Evolutionary conservation across 2,329 filamentous ascomycete species (phyloP).

Genomic region (Teratosphaeria nubilosa): DNA sequence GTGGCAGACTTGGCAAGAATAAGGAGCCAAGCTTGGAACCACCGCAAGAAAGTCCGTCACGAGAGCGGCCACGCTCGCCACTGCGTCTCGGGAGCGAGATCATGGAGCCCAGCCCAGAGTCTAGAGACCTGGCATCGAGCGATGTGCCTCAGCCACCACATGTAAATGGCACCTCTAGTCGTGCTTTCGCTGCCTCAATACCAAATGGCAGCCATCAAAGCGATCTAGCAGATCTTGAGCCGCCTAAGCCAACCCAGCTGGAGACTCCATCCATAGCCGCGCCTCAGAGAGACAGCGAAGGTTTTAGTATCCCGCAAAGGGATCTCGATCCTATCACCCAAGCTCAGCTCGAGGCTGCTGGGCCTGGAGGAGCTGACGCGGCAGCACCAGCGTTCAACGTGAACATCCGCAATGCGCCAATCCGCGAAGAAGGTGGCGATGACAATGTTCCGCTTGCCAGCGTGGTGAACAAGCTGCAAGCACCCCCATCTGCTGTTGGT

Average conservation of each 20-base stretch:
- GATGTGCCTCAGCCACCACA: conserved; percentile 9
- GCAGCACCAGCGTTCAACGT: conserved; percentile 60
- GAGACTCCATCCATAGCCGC: conserved; percentile 14
- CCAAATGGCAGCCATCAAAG: conserved; percentile 24
- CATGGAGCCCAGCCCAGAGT: conserved; percentile 13
- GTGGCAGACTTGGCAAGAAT: conserved; percentile 48
- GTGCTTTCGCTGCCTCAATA: conserved; percentile 7
- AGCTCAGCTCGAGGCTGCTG: conserved; percentile 56
- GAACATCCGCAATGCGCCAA: conserved; percentile 67
- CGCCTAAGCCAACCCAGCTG: conserved; percentile 15
- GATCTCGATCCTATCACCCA: conserved; percentile 52
- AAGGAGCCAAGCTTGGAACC: conserved; percentile 39
- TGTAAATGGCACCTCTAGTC: conserved; percentile 14
- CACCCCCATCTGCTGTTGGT: conserved; percentile 42
- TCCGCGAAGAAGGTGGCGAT: conserved; percentile 61
- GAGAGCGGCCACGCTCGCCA: conserved; percentile 21
- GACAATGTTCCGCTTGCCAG: conserved; percentile 64
- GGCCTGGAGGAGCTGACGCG: conserved; percentile 38
- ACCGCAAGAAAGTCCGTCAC: conserved; percentile 14
- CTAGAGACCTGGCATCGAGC: conserved; percentile 3
- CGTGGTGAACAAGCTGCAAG: conserved; percentile 60
- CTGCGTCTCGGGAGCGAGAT: conserved; percentile 22
- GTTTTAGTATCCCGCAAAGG: conserved; percentile 59
- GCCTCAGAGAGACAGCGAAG: conserved; percentile 57
- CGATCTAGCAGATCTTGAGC: conserved; percentile 25